Evolutionary conservation across 176 grass and related monocot species (phyloP), one percentile per base, ranked within the genome.

Genomic region (Musa itinerans): DNA sequence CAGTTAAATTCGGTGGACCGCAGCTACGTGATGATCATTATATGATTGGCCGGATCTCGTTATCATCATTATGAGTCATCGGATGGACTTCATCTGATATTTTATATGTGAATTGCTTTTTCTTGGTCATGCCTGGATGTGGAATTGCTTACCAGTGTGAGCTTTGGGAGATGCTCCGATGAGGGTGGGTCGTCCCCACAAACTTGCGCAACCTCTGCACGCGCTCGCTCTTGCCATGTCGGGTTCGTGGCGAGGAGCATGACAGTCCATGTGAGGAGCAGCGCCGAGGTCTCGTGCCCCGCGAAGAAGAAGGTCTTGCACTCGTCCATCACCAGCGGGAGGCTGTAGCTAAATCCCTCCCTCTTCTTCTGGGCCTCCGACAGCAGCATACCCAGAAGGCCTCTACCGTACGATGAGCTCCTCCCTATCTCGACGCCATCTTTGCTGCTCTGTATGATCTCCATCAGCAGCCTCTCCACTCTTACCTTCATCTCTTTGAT

Each of bases 241-340:
- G 82, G 88, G 64, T 98, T 86, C 20, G 90, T 93, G 29, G 95
- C 88, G 10, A 98, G 81, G 16, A 98, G 84, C 95, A 98, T 98
- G 50, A 98, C 27, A 8, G 95, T 82, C 95, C 95, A 98, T 14
- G 90, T 94, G 72, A 98, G 86, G 19, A 93, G 88, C 80, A 91
- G 78, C 9, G 95, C 95, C 0, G 95, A 84, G 54, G 95, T 98
- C 62, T 98, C 95, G 63, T 98, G 95, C 10, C 95, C 95, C 0
- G 95, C 90, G 67, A 98, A 98, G 78, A 98, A 89, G 88, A 98
- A 98, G 0, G 95, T 98, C 88, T 98, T 98, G 82, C 95, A 94
- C 82, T 98, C 95, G 68, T 98, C 95, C 72, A 98, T 79, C 69
- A 98, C 87, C 86, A 98, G 20, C 76, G 79, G 71, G 9, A 85